These are phyloP conservation scores for Centrapalus pauciflorus DNA, from an alignment of 129 eudicot species.

Conservation along the genomic window DNA sequence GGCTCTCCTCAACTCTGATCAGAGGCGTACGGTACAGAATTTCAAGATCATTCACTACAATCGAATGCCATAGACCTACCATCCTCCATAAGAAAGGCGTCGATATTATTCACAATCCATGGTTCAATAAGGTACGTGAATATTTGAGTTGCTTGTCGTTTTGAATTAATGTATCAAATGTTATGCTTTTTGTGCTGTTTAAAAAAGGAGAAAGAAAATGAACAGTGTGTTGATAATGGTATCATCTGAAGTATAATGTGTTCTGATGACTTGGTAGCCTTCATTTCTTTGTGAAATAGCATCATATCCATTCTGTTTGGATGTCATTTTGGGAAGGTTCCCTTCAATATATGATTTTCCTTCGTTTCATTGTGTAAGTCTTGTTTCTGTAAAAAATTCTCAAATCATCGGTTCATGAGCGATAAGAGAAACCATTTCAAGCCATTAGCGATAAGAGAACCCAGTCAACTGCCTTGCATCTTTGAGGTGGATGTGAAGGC, in stretches of 20 bases:
- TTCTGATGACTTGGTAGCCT: neutral
- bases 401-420: no score
- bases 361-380: no score
- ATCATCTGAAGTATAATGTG: neutral
- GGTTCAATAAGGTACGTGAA: constrained; percentile 85
- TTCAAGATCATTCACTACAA: constrained; percentile 61
- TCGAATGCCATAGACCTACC: constrained; percentile 84
- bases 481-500: no score
- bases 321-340: neutral
- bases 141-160: neutral
- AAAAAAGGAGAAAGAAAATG: no score
- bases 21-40: constrained; percentile 36
- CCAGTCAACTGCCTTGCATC: no score
- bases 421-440: no score
- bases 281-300: neutral
- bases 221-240: neutral
- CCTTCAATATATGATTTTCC: neutral
- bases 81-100: constrained; percentile 77
- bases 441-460: no score
- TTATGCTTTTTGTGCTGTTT: neutral
- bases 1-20: constrained; percentile 56
- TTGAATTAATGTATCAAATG: neutral
- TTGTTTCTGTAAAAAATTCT: no score
- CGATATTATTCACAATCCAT: constrained; percentile 93
- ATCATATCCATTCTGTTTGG: neutral